Base-by-base conservation (phyloP, 768 basidiomycete species). In the Neoboletus subvelutipes region DNA sequence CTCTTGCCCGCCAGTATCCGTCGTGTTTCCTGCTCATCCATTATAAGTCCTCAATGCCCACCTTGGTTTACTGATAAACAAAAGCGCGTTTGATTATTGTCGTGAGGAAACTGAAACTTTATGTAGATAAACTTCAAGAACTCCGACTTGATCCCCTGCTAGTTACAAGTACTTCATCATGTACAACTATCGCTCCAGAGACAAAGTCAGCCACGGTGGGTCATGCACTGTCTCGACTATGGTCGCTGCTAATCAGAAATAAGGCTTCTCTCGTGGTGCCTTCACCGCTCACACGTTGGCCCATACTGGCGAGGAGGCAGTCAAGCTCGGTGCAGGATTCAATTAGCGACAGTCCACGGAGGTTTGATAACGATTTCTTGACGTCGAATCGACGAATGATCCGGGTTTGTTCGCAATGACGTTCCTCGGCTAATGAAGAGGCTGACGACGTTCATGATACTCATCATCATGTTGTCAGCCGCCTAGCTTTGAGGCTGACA, bases 141-240 rank as follows among this genome's bases (percentile, higher is more conserved):
- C 29, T 29, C 29, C 29, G 29, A 1, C 7, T 29, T 9, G 29
- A 29, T 29, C 29, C 29, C 8, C 29, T 29, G 7, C 29, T 9
- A 90, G 91, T 0, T 92, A 92, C 70, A 76, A 74, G 58, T 92
- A 85, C 69, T 72, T 92, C 50, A 91, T 92, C 50, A 91, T 92
- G 90, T 78, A 87, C 58, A 91, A 87, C 63, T 90, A 87, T 66
- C 76, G 74, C 18, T 63, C 72, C 0, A 90, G 90, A 1, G 89
- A 90, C 67, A 88, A 79, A 68, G 82, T 92, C 31, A 89, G 85
- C 64, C 89, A 90, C 56, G 88, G 87, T 85, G 22, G 75, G 63
- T 37, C 6, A n/a, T 39, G 40, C 37, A 11, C 11, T 11, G 36
- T 29, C 18, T 42, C 6, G 2, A 28, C 22, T 6, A 15, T 2